Base-by-base conservation (phyloP, 768 basidiomycete genomes). In the Boletus reticuloceps region DNA sequence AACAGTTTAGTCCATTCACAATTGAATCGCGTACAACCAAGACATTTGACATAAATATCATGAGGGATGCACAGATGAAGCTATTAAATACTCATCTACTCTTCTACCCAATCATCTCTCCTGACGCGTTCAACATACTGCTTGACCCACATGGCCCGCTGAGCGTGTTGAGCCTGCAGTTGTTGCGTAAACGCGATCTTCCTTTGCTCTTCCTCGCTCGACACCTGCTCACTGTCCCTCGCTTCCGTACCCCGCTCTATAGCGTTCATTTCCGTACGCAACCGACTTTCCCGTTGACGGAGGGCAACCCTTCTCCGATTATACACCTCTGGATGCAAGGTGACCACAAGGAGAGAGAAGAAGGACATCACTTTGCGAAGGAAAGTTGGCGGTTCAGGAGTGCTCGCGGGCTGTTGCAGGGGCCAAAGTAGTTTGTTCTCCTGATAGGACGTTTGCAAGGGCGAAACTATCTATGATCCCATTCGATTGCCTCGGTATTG, bases 321-420 rank as follows among this genome's bases (percentile, higher is more conserved):
- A 82, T 88, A 89, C 39, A 88, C 75, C 38, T 87, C 88, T 6
- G 89, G 89, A 65, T 89, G 84, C 36, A 88, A 66, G 16, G 88
- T 89, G 32, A 81, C 72, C 29, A 84, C 36, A 40, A 89, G 71
- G 34, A 91, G 70, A 31, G 74, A 72, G 31, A 82, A 58, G 64
- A 91, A 89, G 10, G 81, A 79, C 42, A 69, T 67, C 22, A 72
- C 53, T 62, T 82, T 86, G 63, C 79, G 82, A 10, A 74, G 61
- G 6, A 85, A 52, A 22, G 72, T 68, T 11, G 85, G 86, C 48
- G 80, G 77, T 19, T 67, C 66, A 17, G 61, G 61, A 4, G 43
- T 20, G n/a, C 51, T 47, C 43, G 56, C 10, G 37, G 60, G 45
- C 34, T 60, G 54, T 55, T 64, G 53, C 50, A 65, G 39, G 22